phyloP scores from a whole-genome alignment of 805 yeast species.

The Novakomyces olei region DNA sequence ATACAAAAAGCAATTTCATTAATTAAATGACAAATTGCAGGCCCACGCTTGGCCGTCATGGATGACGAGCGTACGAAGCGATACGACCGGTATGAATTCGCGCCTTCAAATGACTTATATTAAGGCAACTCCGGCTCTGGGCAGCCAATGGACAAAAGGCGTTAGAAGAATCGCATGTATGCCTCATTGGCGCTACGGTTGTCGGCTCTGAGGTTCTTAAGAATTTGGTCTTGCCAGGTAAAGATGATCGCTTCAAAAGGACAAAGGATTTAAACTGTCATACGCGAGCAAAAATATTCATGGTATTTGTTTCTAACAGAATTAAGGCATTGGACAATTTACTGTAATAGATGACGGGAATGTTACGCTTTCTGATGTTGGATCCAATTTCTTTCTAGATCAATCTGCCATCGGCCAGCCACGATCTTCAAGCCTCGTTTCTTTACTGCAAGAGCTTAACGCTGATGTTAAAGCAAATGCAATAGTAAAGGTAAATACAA shows the following conservation, averaged over 20 bases:
- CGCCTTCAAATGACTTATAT: conserved; percentile 27
- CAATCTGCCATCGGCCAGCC: conserved; percentile 22
- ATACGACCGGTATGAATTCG: conserved; percentile 2
- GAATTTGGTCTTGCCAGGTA: conserved; percentile 53
- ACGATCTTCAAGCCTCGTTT: conserved; percentile 21
- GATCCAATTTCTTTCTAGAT: conserved; percentile 40
- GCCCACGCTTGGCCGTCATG: too few species aligned
- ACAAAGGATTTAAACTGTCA: neutral
- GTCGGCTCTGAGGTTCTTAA: conserved; percentile 50
- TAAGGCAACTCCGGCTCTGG: conserved; percentile 73
- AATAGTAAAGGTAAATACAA: conserved; percentile 1
- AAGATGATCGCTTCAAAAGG: conserved; percentile 2
- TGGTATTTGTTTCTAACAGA: neutral
- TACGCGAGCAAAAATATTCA: neutral
- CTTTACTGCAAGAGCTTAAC: conserved; percentile 34
- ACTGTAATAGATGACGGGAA: conserved; percentile 30
- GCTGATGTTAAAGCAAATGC: conserved; percentile 28
- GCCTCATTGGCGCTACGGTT: conserved; percentile 35
- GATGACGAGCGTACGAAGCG: too few species aligned
- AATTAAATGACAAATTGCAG: too few species aligned
- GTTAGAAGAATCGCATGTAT: conserved; percentile 34
- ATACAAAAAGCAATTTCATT: too few species aligned
- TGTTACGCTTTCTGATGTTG: conserved; percentile 25
- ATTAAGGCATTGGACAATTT: conserved; percentile 33
- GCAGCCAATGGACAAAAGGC: conserved; percentile 48